Evolutionary conservation across 2,329 filamentous ascomycete species (phyloP), one percentile per base, ranked within the genome.

Genomic region (Ascochyta clinopodiicola): DNA sequence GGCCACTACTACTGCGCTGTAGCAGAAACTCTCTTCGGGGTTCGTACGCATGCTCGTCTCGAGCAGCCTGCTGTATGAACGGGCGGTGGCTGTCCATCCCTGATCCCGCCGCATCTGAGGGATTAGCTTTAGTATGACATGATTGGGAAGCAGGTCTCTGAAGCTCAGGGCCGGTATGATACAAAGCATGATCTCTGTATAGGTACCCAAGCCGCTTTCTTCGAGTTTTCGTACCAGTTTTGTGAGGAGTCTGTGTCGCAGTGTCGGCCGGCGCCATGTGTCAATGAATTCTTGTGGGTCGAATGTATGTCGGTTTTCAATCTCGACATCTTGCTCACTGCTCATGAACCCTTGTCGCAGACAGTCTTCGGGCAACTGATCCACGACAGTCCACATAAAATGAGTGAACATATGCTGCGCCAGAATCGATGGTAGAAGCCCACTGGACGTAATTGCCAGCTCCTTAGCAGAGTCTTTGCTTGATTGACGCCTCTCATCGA

Each of bases 141-240:
- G 39, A 19, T 51, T 51, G 5, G 48, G 48, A 4, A 51, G 48
- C 4, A 51, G 32, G 13, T 51, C 39, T 9, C 21, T 44, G 31
- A 21, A 51, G 40, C 48, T 51, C 3, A 51, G 24, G 6, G 38
- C 48, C 24, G 40, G 48, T n/a, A 51, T 44, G 24, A 45, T 51
- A 32, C 48, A 44, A 15, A 51, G 48, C 15, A 51, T 15, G 8
- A 51, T 39, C 6, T 51, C 48, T 3, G 9, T 22, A 13, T n/a
- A 7, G n/a, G 7, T 51, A 5, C 48, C 48, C 8, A 46, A 9
- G 2, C 44, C 44, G 19, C 2, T 17, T 2, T 46, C 37, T 22
- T 7, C 44, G 10, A 46, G 24, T 8, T 36, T 9, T 5, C 15
- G 44, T 13, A 37, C 44, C 4, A 46, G 15, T 13, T 37, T 46